These are phyloP conservation scores for Wickerhamiella hasegawae DNA, from an alignment of 805 yeast species.

Conservation along the genomic window DNA sequence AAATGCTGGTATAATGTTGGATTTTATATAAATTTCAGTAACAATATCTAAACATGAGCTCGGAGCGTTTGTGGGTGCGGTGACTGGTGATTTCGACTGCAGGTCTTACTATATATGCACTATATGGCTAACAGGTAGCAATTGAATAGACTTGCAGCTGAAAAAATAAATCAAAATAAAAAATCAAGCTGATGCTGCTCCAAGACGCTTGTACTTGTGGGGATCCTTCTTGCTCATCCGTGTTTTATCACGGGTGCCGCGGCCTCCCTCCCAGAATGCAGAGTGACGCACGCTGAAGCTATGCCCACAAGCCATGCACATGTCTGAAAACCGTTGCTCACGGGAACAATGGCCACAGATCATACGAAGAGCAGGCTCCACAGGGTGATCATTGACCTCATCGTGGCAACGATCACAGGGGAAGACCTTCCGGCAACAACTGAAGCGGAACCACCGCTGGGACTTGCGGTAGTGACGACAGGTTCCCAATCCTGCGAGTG, in stretches of 20 bases:
- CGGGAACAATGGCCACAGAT: slow-evolving; percentile 28
- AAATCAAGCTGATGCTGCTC: no score
- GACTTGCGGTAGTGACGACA: slow-evolving; percentile 28
- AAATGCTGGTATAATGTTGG: no score
- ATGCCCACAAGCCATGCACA: slow-evolving; percentile 24
- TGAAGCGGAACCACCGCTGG: slow-evolving; percentile 27
- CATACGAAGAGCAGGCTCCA: slow-evolving; percentile 26
- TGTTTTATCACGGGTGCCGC: slow-evolving; percentile 26
- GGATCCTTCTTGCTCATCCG: slow-evolving; percentile 28
- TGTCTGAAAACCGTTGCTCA: slow-evolving; percentile 24
- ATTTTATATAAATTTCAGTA: no score
- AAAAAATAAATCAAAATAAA: no score
- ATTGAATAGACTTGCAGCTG: neutral
- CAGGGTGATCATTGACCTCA: slow-evolving; percentile 21
- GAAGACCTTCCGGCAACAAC: slow-evolving; percentile 27
- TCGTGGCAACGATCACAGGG: slow-evolving; percentile 30
- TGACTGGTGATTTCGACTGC: no score
- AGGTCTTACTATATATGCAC: no score
- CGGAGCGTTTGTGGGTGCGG: no score
- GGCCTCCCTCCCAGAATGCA: slow-evolving; percentile 31
- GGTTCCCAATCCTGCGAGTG: slow-evolving; percentile 25
- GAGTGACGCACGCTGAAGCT: slow-evolving; percentile 21
- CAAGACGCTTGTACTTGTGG: slow-evolving; percentile 24
- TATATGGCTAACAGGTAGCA: no score
- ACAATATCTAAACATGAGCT: no score